phyloP scores from a whole-genome alignment of 73 alveolate genomes.

The Symbiodinium natans region DNA sequence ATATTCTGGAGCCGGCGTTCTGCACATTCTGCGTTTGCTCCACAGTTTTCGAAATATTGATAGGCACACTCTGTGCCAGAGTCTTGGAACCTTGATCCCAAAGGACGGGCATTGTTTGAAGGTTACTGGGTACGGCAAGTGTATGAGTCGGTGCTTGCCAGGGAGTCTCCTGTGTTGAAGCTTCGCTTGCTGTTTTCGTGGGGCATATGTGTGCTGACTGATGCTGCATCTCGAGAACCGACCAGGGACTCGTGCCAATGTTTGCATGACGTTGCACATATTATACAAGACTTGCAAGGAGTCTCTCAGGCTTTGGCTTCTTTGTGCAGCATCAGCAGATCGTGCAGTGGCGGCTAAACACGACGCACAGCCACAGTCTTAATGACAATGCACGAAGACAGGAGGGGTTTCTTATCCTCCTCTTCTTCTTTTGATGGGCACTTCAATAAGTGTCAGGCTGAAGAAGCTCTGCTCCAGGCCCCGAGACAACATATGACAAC shows the following conservation, averaged over 20 bases:
- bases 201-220: too few relatives aligned
- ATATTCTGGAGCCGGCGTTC: not conserved
- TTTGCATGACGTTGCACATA: too few relatives aligned
- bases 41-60: not conserved
- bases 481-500: too few relatives aligned
- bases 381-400: not conserved
- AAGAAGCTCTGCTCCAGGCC: not conserved
- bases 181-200: too few relatives aligned
- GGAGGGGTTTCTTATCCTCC: too few relatives aligned
- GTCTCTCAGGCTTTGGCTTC: slow-evolving; percentile 86
- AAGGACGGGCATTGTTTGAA: slow-evolving; percentile 3
- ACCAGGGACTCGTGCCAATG: too few relatives aligned
- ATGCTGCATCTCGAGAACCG: too few relatives aligned
- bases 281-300: too few relatives aligned
- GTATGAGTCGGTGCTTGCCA: too few relatives aligned
- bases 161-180: too few relatives aligned
- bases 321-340: slow-evolving; percentile 73
- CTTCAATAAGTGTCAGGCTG: not conserved
- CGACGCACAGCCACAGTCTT: not conserved
- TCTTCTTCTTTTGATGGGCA: too few relatives aligned
- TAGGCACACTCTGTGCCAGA: slow-evolving; percentile 58
- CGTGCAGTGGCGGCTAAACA: slow-evolving; percentile 27
- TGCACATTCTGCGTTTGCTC: not conserved
- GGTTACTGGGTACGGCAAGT: too few relatives aligned
- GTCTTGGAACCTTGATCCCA: slow-evolving; percentile 75